Evolutionary conservation across 495 filamentous ascomycete species (phyloP).

Genomic region (Penicillium bialowiezense): DNA sequence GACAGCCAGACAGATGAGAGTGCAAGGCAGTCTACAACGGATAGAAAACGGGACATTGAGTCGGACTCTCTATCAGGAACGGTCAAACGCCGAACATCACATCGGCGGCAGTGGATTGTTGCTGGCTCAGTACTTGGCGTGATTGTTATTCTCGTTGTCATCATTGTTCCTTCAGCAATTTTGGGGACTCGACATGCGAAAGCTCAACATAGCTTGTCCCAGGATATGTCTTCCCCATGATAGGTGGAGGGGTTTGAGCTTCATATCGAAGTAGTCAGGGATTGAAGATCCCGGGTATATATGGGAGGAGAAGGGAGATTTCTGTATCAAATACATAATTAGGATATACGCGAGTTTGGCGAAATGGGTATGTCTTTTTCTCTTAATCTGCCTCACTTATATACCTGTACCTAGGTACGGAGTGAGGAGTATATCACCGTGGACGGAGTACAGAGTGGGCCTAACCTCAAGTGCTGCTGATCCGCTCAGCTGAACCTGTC

Average conservation of each 20-base stretch:
- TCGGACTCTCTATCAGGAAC: background rate
- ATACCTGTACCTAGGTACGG: no score
- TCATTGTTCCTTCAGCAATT: conserved; percentile 7
- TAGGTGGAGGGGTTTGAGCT: background rate
- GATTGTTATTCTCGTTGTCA: conserved; percentile 3
- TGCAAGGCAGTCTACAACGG: background rate
- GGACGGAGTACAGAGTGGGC: no score
- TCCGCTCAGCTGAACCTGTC: no score
- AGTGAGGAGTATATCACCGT: no score
- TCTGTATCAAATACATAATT: background rate
- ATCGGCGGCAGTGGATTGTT: conserved; percentile 6
- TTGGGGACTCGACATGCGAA: conserved; percentile 2
- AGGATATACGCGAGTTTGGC: background rate
- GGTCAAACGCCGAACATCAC: conserved; percentile 1
- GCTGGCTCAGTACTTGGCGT: background rate
- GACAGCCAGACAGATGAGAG: background rate
- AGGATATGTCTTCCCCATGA: background rate
- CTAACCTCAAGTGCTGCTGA: no score
- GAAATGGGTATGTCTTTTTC: background rate
- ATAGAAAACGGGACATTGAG: background rate
- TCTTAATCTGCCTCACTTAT: background rate
- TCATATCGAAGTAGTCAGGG: background rate
- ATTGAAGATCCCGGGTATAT: background rate
- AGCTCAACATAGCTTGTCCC: background rate
- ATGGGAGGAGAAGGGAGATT: background rate